Evolutionary conservation across 805 yeast species (phyloP).

Genomic region (Candida morakotiae): DNA sequence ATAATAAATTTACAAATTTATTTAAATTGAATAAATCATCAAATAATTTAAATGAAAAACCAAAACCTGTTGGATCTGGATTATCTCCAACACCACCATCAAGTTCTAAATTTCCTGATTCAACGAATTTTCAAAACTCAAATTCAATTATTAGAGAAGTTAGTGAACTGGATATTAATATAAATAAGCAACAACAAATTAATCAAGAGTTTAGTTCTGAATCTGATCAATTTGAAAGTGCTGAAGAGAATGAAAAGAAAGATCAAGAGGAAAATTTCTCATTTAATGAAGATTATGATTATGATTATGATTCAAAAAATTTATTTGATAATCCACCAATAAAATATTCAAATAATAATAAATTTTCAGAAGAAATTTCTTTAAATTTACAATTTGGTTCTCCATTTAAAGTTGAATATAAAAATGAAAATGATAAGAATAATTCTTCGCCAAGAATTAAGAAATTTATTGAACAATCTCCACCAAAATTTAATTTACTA

Average conservation of each 20-base stretch:
- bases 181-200: background rate
- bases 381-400: conserved; percentile 22
- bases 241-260: conserved; percentile 5
- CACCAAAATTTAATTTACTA: conserved; percentile 3
- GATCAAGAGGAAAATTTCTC: conserved; percentile 8
- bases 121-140: background rate
- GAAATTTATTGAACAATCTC: background rate
- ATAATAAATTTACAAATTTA: conserved; percentile 13
- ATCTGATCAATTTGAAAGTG: conserved; percentile 4
- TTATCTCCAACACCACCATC: conserved; percentile 8
- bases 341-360: conserved; percentile 12
- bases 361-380: conserved; percentile 27
- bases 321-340: conserved; percentile 21
- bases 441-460: background rate
- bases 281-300: conserved; percentile 1
- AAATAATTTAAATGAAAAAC: conserved; percentile 14
- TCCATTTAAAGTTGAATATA: conserved; percentile 23
- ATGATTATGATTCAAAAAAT: conserved; percentile 18
- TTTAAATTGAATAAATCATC: conserved; percentile 19
- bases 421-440: conserved; percentile 2
- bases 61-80: conserved; percentile 7
- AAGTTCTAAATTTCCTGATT: conserved; percentile 2
- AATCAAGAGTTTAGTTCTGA: conserved; percentile 1
- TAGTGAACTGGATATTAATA: conserved; percentile 15
- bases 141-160: conserved; percentile 24